Base-by-base conservation (phyloP, 176 grass and related monocot genomes). In the Elymus sibiricus region DNA sequence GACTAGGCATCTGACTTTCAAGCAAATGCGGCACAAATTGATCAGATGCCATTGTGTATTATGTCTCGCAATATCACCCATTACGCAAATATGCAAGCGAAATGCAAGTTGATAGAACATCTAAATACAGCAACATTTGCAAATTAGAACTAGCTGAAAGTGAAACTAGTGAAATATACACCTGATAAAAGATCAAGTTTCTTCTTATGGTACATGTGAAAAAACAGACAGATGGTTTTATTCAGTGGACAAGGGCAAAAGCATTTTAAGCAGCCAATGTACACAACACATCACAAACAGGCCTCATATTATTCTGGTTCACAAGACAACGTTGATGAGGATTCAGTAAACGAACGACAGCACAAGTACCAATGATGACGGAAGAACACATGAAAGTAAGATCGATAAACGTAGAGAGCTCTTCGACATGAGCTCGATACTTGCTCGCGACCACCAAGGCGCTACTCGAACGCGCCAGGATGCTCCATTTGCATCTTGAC, bases 401-500 rank as follows among this genome's bases (percentile, higher is more conserved):
- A 78, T 61, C 22, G 51, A 82, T 76, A 51, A 62, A 64, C 64
- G 4, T 12, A 64, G 60, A 56, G 73, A 86, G 76, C 78, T 35
- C 68, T 65, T 62, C 70, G 47, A 39, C 64, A 86, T 34, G 69
- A 70, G 34, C 76, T 72, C 28, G 0, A 10, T 7, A 49, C 42
- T 74, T 74, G 15, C 25, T 38, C 1, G 1, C 14, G 16, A 59
- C 11, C 31, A 53, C 42, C 42, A 68, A 60, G 9, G 58, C 27
- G 74, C 69, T 90, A 93, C 79, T 98, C 77, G 2, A 98, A 83
- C 24, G 86, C 85, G 0, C 85, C 77, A 1, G 93, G 93, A 51
- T 90, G 89, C 81, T 98, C 95, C 16, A 29, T 78, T 86, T 95
- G 88, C 93, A 95, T 85, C 87, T 94, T 89, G 31, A 84, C 64